These are phyloP conservation scores for Lyophyllum decastes DNA, from an alignment of 768 basidiomycete species.

Conservation along the genomic window DNA sequence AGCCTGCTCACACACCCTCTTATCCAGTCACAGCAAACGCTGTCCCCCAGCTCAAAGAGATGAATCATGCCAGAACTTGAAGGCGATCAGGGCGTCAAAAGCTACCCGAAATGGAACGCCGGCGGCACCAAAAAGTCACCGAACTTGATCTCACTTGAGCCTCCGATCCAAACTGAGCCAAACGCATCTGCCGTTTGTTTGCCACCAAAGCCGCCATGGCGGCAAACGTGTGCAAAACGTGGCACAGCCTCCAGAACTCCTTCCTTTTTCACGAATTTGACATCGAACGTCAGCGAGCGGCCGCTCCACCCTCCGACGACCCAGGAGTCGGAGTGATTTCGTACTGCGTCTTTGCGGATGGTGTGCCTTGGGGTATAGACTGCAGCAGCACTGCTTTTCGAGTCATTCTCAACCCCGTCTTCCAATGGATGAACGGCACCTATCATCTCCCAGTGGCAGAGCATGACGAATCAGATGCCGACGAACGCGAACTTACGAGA, in stretches of 20 bases:
- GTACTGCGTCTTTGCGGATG: too few species aligned
- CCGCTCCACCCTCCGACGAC: background rate
- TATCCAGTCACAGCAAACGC: background rate
- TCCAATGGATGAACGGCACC: too few species aligned
- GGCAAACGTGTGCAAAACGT: slow-evolving; percentile 11
- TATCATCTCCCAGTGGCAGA: too few species aligned
- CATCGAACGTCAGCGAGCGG: too few species aligned
- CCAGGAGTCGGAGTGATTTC: background rate
- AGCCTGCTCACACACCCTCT: too few species aligned
- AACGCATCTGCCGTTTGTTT: too few species aligned
- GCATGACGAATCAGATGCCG: background rate
- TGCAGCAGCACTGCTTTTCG: background rate
- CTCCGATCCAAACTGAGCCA: background rate
- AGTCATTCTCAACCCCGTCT: too few species aligned
- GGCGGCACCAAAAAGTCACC: background rate
- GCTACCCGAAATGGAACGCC: background rate
- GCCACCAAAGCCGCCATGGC: too few species aligned
- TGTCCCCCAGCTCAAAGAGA: background rate
- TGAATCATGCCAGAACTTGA: background rate
- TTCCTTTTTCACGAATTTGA: background rate
- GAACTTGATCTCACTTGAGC: background rate
- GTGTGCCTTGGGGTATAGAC: background rate
- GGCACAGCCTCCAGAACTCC: slow-evolving; percentile 9
- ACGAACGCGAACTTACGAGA: background rate
- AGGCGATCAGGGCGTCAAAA: background rate